These are phyloP conservation scores for Penicillium paradoxum DNA, from an alignment of 495 filamentous ascomycete species.

Conservation along the genomic window DNA sequence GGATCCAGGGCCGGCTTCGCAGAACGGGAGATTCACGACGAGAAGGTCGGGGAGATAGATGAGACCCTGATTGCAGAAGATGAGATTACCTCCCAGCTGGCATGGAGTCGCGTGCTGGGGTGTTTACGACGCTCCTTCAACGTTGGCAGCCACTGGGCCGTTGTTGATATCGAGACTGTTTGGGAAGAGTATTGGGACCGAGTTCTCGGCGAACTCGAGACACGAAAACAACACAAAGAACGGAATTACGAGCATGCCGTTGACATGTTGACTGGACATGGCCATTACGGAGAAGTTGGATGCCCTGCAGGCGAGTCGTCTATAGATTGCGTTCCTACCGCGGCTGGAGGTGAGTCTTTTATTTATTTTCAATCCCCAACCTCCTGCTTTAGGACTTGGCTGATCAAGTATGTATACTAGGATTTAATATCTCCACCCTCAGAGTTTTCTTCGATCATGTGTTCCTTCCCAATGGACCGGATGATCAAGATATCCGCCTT, in stretches of 20 bases:
- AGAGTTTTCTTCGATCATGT: slow-evolving; percentile 62
- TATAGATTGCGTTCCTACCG: slow-evolving; percentile 29
- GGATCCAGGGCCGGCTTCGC: slow-evolving; percentile 49
- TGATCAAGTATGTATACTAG: slow-evolving; percentile 8
- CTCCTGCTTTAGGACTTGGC: not conserved
- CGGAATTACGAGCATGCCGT: slow-evolving; percentile 7
- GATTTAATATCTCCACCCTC: slow-evolving; percentile 31
- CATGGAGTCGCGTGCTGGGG: slow-evolving; percentile 51
- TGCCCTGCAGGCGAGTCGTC: slow-evolving; percentile 3
- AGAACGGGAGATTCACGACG: slow-evolving; percentile 33
- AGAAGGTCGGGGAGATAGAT: slow-evolving; percentile 11
- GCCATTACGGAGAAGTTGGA: slow-evolving; percentile 5
- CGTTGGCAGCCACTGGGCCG: slow-evolving; percentile 34
- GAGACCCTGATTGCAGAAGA: slow-evolving; percentile 16
- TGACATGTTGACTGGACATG: slow-evolving; percentile 9
- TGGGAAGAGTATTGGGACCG: slow-evolving; percentile 52
- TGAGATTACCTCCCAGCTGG: slow-evolving; percentile 43
- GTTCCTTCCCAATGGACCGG: slow-evolving; percentile 67
- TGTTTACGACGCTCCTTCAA: slow-evolving; percentile 52
- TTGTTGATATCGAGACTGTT: slow-evolving; percentile 53
- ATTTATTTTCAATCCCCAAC: not conserved
- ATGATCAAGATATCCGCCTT: slow-evolving; percentile 59
- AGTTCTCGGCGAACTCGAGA: slow-evolving; percentile 12
- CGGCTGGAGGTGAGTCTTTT: slow-evolving; percentile 40
- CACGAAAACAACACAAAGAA: not conserved